Base-by-base conservation (phyloP, 2,329 filamentous ascomycete genomes). In the Epichloe elymi region DNA sequence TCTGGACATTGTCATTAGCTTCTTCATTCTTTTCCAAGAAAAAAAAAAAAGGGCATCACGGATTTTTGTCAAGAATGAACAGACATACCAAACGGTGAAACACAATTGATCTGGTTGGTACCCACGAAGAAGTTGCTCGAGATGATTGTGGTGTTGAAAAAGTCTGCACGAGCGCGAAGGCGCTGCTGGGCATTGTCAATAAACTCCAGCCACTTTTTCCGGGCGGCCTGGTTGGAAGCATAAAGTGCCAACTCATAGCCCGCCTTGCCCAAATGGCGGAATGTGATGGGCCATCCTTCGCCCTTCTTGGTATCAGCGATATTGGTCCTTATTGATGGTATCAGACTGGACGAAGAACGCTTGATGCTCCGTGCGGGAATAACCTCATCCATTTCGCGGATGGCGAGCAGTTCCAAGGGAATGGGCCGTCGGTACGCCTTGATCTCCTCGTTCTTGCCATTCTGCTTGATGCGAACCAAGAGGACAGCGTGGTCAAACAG, bases 381-480 rank as follows among this genome's bases (percentile, higher is more conserved):
- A 33, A 97, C 83, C 64, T 96, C 89, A 49, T 97, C 91, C 91
- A 98, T 97, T 64, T 97, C 91, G 49, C 86, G 84, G 58, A 98
- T 97, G 23, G 93, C 83, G 15, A 98, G 76, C 6, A 98, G 75
- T 65, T 98, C 93, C 35, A 98, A 72, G 14, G 93, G 93, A 58
- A 98, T 98, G 1, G 93, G 93, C 56, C 82, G 88, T 61, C 89
- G 82, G 68, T 97, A 97, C 0, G 95, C 93, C 64, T 94, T 93
- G 55, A 94, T 84, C 64, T 97, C 91, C 65, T 98, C 93, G 42
- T 80, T 80, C 72, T 97, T 97, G 66, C 93, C 95, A 53, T 86
- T 86, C 53, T 85, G 84, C 71, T 97, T 98, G 57, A 90, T 84
- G 49, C 90, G 80, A 57, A 96, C 93, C 40, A 98, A 76, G 37